Conservation (phyloP, 164 flowering plant genomes). For the Houttuynia cordata region DNA sequence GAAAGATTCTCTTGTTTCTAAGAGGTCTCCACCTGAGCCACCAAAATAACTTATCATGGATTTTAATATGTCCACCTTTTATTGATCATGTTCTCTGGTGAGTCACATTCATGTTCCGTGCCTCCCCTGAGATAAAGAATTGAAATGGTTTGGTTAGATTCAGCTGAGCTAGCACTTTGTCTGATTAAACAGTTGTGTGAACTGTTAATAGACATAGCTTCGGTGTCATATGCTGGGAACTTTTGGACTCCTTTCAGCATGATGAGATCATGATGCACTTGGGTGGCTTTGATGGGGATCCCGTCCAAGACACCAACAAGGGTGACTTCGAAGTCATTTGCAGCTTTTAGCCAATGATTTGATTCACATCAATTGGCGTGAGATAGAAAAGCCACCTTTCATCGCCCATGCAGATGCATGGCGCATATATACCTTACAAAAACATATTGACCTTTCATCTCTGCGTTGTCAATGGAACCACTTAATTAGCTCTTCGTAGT, state of each 20-base stretch:
- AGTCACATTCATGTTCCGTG: neutral
- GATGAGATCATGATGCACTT: constrained; percentile 1
- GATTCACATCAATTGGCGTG: neutral
- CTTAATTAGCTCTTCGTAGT: too few relatives aligned
- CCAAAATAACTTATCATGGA: neutral
- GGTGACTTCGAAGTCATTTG: neutral
- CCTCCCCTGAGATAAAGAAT: neutral
- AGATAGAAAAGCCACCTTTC: neutral
- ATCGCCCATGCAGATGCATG: neutral
- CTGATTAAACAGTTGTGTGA: too few relatives aligned
- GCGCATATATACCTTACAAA: too few relatives aligned
- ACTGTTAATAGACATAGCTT: too few relatives aligned
- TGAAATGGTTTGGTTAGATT: neutral
- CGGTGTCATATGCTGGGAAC: neutral
- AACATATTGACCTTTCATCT: too few relatives aligned
- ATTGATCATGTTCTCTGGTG: neutral
- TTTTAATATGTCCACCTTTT: neutral
- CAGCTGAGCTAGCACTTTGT: neutral
- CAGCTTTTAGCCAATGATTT: neutral
- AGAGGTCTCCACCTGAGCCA: neutral
- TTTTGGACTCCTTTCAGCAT: neutral
- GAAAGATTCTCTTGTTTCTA: constrained; percentile 21
- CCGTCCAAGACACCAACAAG: neutral
- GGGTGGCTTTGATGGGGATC: neutral
- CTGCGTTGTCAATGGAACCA: too few relatives aligned